Conservation (phyloP, 805 yeast species). For the Osmozyma mogii region DNA sequence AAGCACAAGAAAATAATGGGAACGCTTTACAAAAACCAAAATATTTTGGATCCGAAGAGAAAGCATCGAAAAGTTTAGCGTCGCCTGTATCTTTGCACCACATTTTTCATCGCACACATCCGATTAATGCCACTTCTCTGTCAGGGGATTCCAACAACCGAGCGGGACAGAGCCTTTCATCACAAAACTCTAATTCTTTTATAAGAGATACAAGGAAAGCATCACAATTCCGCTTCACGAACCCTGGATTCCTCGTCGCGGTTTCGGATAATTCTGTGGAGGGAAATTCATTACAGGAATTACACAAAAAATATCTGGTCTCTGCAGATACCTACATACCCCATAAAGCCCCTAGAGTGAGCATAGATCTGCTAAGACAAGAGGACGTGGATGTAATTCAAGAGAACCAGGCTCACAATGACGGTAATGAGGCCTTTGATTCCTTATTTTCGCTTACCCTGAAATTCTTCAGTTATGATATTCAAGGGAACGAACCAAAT, state of each 20-base stretch:
- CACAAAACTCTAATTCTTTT: conserved; percentile 10
- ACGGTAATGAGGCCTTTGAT: background rate
- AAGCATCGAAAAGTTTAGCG: background rate
- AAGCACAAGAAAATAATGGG: conserved; percentile 5
- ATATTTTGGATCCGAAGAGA: background rate
- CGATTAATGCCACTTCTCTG: background rate
- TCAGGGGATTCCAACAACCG: background rate
- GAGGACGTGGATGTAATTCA: background rate
- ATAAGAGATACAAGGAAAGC: conserved; percentile 5
- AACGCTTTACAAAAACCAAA: conserved; percentile 2
- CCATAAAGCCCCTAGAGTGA: conserved; percentile 4
- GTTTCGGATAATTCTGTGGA: conserved; percentile 5
- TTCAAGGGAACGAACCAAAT: conserved; percentile 3
- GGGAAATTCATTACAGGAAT: conserved; percentile 5
- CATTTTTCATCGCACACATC: conserved; percentile 2
- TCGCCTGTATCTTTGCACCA: conserved; percentile 2
- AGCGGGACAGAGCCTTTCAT: conserved; percentile 7
- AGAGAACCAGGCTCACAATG: background rate
- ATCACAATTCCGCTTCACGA: conserved; percentile 6
- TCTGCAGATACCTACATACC: conserved; percentile 10
- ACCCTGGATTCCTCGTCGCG: conserved; percentile 7
- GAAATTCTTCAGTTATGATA: background rate
- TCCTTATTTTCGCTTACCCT: background rate
- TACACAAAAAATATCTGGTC: conserved; percentile 10
- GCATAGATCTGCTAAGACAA: conserved; percentile 1